A percentile compares a stretch with the other conserved stretches of the same genome.
These are phyloP conservation scores for Parathielavia hyrcaniae DNA, from an alignment of 495 filamentous ascomycete species.

Conservation along the genomic window DNA sequence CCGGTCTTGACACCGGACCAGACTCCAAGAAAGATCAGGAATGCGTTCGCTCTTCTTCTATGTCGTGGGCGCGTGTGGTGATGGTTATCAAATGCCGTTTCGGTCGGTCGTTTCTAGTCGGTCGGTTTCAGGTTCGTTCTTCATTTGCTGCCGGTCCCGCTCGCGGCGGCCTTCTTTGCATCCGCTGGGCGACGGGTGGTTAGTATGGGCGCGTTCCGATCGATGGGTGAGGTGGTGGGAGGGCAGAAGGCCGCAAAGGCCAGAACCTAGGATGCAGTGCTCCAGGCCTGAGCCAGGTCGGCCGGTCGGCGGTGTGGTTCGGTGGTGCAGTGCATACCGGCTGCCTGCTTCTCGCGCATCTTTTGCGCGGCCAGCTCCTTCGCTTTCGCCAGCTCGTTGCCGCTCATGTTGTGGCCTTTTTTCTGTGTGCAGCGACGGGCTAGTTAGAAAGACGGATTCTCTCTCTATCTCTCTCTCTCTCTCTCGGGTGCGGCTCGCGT, in stretches of 20 bases:
- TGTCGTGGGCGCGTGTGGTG: background rate
- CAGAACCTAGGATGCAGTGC: too few species aligned
- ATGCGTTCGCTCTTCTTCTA: background rate
- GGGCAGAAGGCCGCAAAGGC: background rate
- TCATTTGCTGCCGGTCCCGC: conserved; percentile 29
- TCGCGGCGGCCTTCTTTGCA: conserved; percentile 44
- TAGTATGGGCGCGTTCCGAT: background rate
- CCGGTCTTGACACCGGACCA: conserved; percentile 2
- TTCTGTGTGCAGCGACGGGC: conserved; percentile 50
- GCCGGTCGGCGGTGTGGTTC: too few species aligned
- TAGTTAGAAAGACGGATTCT: too few species aligned
- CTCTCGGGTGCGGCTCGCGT: conserved; percentile 2
- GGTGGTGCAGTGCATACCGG: conserved; percentile 67
- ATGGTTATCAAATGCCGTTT: conserved; percentile 6
- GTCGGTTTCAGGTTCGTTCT: background rate
- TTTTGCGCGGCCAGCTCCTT: conserved; percentile 74
- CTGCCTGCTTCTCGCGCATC: conserved; percentile 86
- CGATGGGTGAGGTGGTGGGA: background rate
- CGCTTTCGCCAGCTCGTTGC: conserved; percentile 60
- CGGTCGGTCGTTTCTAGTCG: conserved; percentile 10
- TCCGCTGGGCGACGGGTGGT: conserved; percentile 37
- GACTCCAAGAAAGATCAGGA: background rate
- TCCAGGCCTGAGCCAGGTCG: too few species aligned
- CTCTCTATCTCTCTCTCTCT: too few species aligned
- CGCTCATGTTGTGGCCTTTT: conserved; percentile 49